Percentiles rank a stretch among this genome's conserved stretches.
Evolutionary conservation across 495 filamentous ascomycete species (phyloP).

Genomic region (Penicillium steckii): DNA sequence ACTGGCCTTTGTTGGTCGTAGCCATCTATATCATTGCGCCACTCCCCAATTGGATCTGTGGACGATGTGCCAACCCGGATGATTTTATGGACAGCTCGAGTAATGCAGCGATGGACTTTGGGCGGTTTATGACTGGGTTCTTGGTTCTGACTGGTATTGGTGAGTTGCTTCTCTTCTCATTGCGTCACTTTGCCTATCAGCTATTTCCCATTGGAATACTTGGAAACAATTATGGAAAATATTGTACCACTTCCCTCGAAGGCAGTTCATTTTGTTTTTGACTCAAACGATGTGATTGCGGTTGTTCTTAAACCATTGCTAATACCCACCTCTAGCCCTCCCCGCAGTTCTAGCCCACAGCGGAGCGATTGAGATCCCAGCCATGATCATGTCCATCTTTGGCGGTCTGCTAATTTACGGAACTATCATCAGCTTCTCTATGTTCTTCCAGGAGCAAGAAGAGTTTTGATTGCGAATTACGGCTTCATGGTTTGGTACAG

Average conservation of each 20-base stretch:
- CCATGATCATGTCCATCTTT: conserved; percentile 92
- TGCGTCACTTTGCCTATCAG: neutral
- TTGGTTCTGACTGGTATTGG: conserved; percentile 98
- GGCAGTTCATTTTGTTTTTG: neutral
- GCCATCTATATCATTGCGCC: conserved; percentile 93
- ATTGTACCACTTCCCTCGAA: no score
- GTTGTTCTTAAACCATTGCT: conserved; percentile 10
- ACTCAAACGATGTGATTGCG: neutral
- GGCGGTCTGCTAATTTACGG: conserved; percentile 94
- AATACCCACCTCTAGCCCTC: conserved; percentile 60
- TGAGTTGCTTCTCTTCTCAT: conserved; percentile 47
- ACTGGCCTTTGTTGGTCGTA: conserved; percentile 90
- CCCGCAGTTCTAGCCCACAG: conserved; percentile 87
- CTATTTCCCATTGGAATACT: neutral
- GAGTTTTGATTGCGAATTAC: conserved; percentile 59
- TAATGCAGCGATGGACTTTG: conserved; percentile 82
- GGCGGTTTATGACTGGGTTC: conserved; percentile 91
- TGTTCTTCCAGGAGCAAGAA: conserved; percentile 97
- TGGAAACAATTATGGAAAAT: neutral
- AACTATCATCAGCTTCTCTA: conserved; percentile 93
- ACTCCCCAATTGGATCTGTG: conserved; percentile 93
- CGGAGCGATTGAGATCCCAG: conserved; percentile 71
- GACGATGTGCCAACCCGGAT: conserved; percentile 85
- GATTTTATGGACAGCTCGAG: conserved; percentile 90
- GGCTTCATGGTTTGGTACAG: neutral